Percentiles rank a stretch among this genome's conserved stretches.
These are phyloP conservation scores for Cutaneotrichosporon sp. DNA, from an alignment of 1,284 basidiomycete species.

Conservation along the genomic window DNA sequence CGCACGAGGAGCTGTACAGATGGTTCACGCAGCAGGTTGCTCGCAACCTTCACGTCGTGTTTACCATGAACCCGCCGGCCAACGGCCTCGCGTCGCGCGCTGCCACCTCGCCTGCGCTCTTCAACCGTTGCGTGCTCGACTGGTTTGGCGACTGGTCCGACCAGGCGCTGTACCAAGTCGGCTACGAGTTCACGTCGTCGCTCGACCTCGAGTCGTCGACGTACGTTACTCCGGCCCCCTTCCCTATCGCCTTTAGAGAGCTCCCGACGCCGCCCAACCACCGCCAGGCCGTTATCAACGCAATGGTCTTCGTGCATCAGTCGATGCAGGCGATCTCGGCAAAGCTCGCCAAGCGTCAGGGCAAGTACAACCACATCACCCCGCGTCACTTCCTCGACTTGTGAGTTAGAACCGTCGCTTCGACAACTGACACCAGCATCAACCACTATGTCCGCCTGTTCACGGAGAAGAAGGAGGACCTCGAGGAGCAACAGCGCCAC, in stretches of 20 bases:
- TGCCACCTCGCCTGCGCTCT: constrained; percentile 94
- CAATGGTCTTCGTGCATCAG: constrained; percentile 88
- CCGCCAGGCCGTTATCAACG: constrained; percentile 87
- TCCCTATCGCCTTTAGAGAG: constrained; percentile 85
- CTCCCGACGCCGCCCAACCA: constrained; percentile 69
- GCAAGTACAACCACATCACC: constrained; percentile 94
- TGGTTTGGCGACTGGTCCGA: constrained; percentile 99
- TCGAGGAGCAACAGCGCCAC: constrained; percentile 98
- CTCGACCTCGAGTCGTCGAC: constrained; percentile 83
- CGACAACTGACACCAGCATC: constrained; percentile 62
- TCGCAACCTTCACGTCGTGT: constrained; percentile 94
- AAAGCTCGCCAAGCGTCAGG: constrained; percentile 85
- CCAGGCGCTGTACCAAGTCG: constrained; percentile 95
- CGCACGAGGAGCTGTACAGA: constrained; percentile 91
- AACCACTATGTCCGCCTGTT: constrained; percentile 97
- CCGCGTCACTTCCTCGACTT: constrained; percentile 98
- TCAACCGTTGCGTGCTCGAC: constrained; percentile 97
- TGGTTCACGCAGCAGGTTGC: constrained; percentile 98
- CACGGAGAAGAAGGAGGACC: constrained; percentile 95
- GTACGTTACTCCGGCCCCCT: constrained; percentile 73
- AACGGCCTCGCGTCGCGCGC: constrained; percentile 93
- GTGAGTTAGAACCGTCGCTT: constrained; percentile 60
- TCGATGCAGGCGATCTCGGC: constrained; percentile 88
- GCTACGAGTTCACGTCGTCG: constrained; percentile 87
- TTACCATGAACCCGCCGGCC: constrained; percentile 99